Conservation (phyloP, 2,329 filamentous ascomycete species). For the Bipolaris sorokiniana region DNA sequence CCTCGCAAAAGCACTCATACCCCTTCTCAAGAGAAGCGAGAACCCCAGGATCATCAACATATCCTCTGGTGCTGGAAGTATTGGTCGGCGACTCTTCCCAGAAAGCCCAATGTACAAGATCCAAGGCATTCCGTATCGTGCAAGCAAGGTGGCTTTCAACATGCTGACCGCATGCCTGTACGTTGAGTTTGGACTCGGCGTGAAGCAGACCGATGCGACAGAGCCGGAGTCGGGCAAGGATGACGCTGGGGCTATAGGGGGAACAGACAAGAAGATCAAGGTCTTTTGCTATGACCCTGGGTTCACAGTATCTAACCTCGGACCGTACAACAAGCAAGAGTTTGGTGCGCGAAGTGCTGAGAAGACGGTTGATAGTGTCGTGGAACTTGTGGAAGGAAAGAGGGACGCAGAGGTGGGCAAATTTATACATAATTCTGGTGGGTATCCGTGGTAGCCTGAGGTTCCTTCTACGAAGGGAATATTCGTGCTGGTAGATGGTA, state of each 20-base stretch:
- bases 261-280: slow-evolving; percentile 34
- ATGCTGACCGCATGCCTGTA: slow-evolving; percentile 47
- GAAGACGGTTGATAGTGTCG: slow-evolving; percentile 42
- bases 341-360: slow-evolving; percentile 46
- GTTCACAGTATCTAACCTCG: slow-evolving; percentile 47
- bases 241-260: slow-evolving; percentile 6
- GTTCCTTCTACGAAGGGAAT: too few species aligned
- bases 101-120: slow-evolving; percentile 37
- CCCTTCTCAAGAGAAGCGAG: slow-evolving; percentile 23
- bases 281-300: slow-evolving; percentile 50
- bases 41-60: slow-evolving; percentile 47
- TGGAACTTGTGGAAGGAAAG: slow-evolving; percentile 48
- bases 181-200: slow-evolving; percentile 35
- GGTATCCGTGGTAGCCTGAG: slow-evolving; percentile 39
- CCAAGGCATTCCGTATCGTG: slow-evolving; percentile 40
- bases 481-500: too few species aligned
- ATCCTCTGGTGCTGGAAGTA: slow-evolving; percentile 44
- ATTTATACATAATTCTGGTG: slow-evolving; percentile 43
- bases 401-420: slow-evolving; percentile 43
- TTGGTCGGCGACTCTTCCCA: slow-evolving; percentile 36
- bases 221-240: not conserved
- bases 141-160: slow-evolving; percentile 50
- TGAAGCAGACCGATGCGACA: slow-evolving; percentile 15
- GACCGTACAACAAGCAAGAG: slow-evolving; percentile 41
- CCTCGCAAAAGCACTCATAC: slow-evolving; percentile 29